Evolutionary conservation across 257 asterid species (phyloP), one percentile per base, ranked within the genome.

Genomic region (Jacaranda copaia): DNA sequence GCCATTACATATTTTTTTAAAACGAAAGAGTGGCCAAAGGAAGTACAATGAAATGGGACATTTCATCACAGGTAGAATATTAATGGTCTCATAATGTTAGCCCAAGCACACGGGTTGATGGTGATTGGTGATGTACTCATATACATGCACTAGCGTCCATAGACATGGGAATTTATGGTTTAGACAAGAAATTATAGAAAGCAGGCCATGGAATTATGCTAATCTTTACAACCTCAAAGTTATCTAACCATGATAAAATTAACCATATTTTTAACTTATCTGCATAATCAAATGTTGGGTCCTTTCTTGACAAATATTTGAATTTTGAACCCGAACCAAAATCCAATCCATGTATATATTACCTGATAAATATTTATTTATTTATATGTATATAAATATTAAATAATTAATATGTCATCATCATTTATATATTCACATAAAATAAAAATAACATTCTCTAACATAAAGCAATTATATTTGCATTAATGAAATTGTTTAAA

Each of bases 131-230:
- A 25, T 25, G 32, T 25, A 25, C 32, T 25, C 2, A 25, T 25
- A 25, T 25, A 25, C 32, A 25, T 48, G 18, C 2, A 25, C 13
- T 12, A 4, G 25, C 14, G 32, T 35, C 32, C 16, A 12, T 6
- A 68, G 19, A 57, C 63, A 57, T 57, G 8, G 46, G n/a, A 35
- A 16, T 9, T 45, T 19, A 32, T 46, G 46, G 15, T 64, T 55
- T 32, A 53, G 70, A 70, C 7, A 78, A 51, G n/a, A 72, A 32
- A 12, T 72, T 12, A 56, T 25, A 55, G 56, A 55, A 16, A 64
- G 72, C 81, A 65, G 79, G 84, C 84, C 84, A 39, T 56, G 60
- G 20, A 61, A 71, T 46, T 46, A 46, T 16, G 73, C 49, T 70
- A 65, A 55, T 8, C 11, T 60, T 35, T 19, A 42, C 77, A 66